Percentiles rank a stretch among this genome's conserved stretches.
Conservation (phyloP, 768 basidiomycete genomes). For the Coprinopsis strossmayeri region DNA sequence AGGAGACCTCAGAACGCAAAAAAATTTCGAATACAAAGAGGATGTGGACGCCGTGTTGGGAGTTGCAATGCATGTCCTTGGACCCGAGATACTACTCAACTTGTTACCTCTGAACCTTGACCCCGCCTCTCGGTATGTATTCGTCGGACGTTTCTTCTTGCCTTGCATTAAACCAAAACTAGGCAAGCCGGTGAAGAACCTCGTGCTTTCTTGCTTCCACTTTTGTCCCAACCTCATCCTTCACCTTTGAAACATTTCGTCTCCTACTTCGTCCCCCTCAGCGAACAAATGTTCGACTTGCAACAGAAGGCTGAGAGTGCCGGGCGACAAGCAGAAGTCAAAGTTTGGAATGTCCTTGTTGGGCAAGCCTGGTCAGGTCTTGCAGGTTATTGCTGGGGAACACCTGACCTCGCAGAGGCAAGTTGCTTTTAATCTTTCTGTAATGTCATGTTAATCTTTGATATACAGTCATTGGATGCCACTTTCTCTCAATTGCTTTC, state of each 20-base stretch:
- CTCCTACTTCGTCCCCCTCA: slow-evolving; percentile 87
- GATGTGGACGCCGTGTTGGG: slow-evolving; percentile 74
- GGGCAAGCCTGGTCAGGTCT: slow-evolving; percentile 92
- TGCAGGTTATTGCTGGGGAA: slow-evolving; percentile 82
- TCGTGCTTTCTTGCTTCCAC: slow-evolving; percentile 85
- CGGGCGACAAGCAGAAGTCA: slow-evolving; percentile 75
- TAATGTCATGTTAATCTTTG: too few relatives aligned
- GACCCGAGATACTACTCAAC: slow-evolving; percentile 72
- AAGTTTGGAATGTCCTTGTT: slow-evolving; percentile 92
- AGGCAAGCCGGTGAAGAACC: slow-evolving; percentile 76
- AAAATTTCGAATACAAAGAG: slow-evolving; percentile 88
- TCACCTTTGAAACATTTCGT: slow-evolving; percentile 83
- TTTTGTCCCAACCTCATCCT: slow-evolving; percentile 74
- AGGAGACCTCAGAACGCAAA: slow-evolving; percentile 67
- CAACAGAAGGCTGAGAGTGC: slow-evolving; percentile 76
- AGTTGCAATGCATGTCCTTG: slow-evolving; percentile 77
- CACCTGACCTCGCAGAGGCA: slow-evolving; percentile 69
- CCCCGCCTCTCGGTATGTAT: slow-evolving; percentile 64
- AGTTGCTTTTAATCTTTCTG: too few relatives aligned
- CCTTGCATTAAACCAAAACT: neutral
- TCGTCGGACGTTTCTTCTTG: neutral
- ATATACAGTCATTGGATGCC: slow-evolving; percentile 57
- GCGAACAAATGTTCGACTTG: slow-evolving; percentile 86
- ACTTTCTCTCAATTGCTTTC: slow-evolving; percentile 87
- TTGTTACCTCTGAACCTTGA: slow-evolving; percentile 83